Base-by-base conservation (phyloP, 306 rosid species). In the Lagenaria siceraria region DNA sequence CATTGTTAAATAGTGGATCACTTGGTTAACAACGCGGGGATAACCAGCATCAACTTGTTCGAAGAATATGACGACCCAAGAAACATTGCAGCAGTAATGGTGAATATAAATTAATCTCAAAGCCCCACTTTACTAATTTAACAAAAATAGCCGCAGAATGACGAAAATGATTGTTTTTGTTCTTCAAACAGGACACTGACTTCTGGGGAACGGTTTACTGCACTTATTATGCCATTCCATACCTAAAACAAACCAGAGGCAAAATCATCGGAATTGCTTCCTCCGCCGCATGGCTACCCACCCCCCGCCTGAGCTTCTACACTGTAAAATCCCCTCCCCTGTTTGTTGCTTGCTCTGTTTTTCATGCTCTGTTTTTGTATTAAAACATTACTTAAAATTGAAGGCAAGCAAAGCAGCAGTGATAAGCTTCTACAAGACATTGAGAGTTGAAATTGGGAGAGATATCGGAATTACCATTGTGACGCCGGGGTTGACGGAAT, bases 331-430 rank as follows among this genome's bases (percentile, higher is more conserved):
- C 8, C 55, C 21, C 52, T 46, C 52, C 6, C 52, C 6, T 46
- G 52, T 46, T 46, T 33, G 5, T 4, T 11, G 15, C 4, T 1
- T 54, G 2, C 68, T 15, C 42, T 64, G 46, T 33, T 35, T 35
- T 17, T 6, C 14, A 51, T 21, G 15, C 14, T 3, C 0, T 58
- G 1, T 10, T 58, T 60, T 14, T 25, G 40, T 25, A 60, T 27
- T 17, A 53, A 56, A 63, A 38, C 43, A 5, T 6, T 49, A 3
- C 3, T 51, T 11, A 3, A n/a, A 46, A 42, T 69, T 22, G 6
- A 14, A 90, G 96, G 92, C 92, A 24, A 84, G 90, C 82, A 92
- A 92, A 86, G 87, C 92, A 35, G 92, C 94, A 24, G 42, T 78
- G 33, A 81, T 81, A 29, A 88, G 88, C 86, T 78, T 90, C 2